These are phyloP conservation scores for Wickerhamomyces kurtzmanii DNA, from an alignment of 805 yeast species.

Conservation along the genomic window DNA sequence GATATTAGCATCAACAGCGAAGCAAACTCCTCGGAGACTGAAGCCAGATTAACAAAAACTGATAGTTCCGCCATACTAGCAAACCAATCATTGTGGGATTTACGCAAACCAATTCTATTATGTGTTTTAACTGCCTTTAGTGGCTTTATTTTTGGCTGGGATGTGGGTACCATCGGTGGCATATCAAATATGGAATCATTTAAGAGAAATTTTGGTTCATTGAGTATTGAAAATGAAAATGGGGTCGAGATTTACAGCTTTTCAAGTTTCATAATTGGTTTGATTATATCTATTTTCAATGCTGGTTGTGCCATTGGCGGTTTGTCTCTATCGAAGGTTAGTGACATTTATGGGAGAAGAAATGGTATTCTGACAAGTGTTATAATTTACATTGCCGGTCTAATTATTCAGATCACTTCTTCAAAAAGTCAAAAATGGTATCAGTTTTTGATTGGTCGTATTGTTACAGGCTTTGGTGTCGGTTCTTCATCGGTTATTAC, in stretches of 20 bases:
- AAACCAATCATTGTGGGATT: not conserved
- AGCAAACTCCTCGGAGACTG: too few species aligned
- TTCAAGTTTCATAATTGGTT: constrained; percentile 38
- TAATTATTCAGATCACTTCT: constrained; percentile 49
- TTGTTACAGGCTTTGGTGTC: constrained; percentile 37
- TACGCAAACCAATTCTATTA: constrained; percentile 1
- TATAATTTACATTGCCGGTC: constrained; percentile 51
- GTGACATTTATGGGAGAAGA: constrained; percentile 54
- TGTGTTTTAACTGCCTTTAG: constrained; percentile 48
- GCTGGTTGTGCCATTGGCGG: constrained; percentile 70
- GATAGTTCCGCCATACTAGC: too few species aligned
- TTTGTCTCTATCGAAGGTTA: constrained; percentile 41
- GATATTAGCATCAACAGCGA: too few species aligned
- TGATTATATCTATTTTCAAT: constrained; percentile 48
- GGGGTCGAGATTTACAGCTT: too few species aligned
- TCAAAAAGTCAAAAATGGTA: constrained; percentile 33
- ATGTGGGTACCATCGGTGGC: constrained; percentile 72
- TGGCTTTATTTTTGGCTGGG: constrained; percentile 69
- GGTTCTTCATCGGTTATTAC: constrained; percentile 31
- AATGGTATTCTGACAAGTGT: constrained; percentile 42
- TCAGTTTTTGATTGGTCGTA: constrained; percentile 57
- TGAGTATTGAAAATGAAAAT: constrained; percentile 24
- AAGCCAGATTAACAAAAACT: too few species aligned
- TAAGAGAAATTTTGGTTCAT: constrained; percentile 39
- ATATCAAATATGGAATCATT: constrained; percentile 57